Percentiles rank a stretch among this genome's conserved stretches.
phyloP scores from a whole-genome alignment of 2,329 filamentous ascomycete species.

The Lasiodiplodia hormozganensis region DNA sequence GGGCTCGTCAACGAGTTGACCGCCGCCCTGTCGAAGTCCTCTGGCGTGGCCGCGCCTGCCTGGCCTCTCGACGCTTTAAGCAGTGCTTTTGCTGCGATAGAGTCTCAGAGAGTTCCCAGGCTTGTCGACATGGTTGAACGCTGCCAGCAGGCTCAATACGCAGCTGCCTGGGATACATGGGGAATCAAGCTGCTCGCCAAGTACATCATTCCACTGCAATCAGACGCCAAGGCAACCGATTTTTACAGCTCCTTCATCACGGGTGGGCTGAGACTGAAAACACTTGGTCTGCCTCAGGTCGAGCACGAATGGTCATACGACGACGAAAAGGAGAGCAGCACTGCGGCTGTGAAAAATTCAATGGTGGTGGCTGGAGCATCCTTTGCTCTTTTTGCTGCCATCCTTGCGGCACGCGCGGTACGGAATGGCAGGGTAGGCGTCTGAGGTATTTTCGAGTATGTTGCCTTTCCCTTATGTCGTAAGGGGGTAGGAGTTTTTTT shows the following conservation, averaged over 20 bases:
- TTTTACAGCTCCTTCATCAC: conserved; percentile 20
- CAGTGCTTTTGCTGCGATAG: not conserved
- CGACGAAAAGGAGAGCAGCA: not conserved
- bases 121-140: conserved; percentile 20
- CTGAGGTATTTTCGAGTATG: not conserved
- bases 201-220: not conserved
- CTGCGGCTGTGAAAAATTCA: not conserved
- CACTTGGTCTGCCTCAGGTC: not conserved
- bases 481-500: too few relatives aligned
- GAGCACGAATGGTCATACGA: conserved; percentile 10
- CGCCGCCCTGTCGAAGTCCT: too few relatives aligned
- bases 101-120: not conserved
- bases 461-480: too few relatives aligned
- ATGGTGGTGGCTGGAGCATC: not conserved
- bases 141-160: conserved; percentile 3
- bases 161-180: conserved; percentile 2
- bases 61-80: not conserved
- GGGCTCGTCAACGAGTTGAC: conserved; percentile 4
- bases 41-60: not conserved
- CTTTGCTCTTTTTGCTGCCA: conserved; percentile 4
- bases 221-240: not conserved
- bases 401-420: not conserved
- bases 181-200: not conserved
- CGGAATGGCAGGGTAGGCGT: not conserved
- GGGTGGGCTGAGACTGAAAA: not conserved